Conservation (phyloP, 2,329 filamentous ascomycete species). For the Anthostomella pinea region DNA sequence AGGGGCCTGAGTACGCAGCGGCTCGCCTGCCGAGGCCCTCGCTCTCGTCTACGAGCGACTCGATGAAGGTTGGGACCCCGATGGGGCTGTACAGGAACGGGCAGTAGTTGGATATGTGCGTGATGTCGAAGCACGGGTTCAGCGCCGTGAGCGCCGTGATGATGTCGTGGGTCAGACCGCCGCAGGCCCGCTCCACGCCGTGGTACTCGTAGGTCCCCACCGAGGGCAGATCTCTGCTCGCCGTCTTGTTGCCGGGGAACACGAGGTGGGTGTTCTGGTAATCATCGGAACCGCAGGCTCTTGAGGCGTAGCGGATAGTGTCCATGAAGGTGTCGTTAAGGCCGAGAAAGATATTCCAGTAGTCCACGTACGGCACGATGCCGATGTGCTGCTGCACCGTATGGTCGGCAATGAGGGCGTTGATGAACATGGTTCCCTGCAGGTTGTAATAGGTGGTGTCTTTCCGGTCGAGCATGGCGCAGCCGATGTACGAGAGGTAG, state of each 20-base stretch:
- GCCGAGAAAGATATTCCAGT: constrained; percentile 58
- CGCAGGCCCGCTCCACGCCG: no score
- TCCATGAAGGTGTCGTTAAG: constrained; percentile 59
- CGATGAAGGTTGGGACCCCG: no score
- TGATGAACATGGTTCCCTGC: constrained; percentile 57
- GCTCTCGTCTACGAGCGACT: no score
- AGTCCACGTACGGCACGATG: constrained; percentile 57
- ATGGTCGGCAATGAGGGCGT: constrained; percentile 56
- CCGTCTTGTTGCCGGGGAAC: no score
- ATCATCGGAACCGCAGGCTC: no score
- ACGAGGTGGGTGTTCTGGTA: no score
- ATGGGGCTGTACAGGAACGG: constrained; percentile 60
- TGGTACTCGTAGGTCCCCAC: no score
- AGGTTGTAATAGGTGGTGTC: constrained; percentile 48
- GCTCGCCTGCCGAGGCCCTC: no score
- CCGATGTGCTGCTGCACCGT: constrained; percentile 44
- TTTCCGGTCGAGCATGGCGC: constrained; percentile 45
- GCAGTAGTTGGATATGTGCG: constrained; percentile 63
- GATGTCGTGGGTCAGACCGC: no score
- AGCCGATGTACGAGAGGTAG: constrained; percentile 55
- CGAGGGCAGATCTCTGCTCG: no score
- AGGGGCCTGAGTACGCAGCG: no score
- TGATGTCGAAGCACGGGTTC: constrained; percentile 70
- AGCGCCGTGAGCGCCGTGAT: constrained; percentile 43
- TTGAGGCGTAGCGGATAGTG: constrained; percentile 50